Base-by-base conservation (phyloP, 176 grass and related monocot genomes). In the Phoenix dactylifera region DNA sequence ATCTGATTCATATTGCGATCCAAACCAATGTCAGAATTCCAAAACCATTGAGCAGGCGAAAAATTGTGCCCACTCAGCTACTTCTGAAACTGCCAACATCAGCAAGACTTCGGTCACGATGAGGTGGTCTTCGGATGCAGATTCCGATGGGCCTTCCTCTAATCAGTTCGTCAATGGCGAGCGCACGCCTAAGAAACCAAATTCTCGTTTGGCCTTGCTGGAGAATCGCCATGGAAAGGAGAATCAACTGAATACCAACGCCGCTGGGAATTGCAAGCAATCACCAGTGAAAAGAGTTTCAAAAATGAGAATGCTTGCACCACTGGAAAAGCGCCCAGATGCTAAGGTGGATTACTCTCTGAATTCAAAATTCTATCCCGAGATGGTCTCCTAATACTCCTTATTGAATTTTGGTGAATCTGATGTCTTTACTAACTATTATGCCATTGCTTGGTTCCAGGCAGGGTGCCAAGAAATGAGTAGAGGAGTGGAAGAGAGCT, bases 201-300 rank as follows among this genome's bases (percentile, higher is more conserved):
- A 16, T 18, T 55, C 76, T 23, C 17, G 15, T 18, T 6, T 60
- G 5, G 7, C 54, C 26, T 59, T 9, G 66, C 70, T 73, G 7
- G 80, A 93, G 4, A 73, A 58, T 5, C 57, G 23, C 4, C 39
- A 20, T 0, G 87, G 94, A 25, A 89, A 99, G n/a, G 94, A 99
- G 76, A 99, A 99, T 54, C 81, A 86, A 55, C 76, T 79, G 5
- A 83, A 63, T 68, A 59, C 63, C 18, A 66, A 77, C n/a, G 66
- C 69, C 18, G 28, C 59, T 60, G 68, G 57, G 56, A 87, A 82
- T 66, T 71, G 24, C 4, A 86, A 80, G 49, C 68, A 63, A 49
- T 60, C 84, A 30, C 88, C 73, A 18, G 55, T 64, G 24, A 81
- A 74, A 58, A 88, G 85, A 74, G 59, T 44, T 10, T 1, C 84